These are phyloP conservation scores for Lotus japonicus DNA, from an alignment of 306 rosid genomes.

Conservation along the genomic window DNA sequence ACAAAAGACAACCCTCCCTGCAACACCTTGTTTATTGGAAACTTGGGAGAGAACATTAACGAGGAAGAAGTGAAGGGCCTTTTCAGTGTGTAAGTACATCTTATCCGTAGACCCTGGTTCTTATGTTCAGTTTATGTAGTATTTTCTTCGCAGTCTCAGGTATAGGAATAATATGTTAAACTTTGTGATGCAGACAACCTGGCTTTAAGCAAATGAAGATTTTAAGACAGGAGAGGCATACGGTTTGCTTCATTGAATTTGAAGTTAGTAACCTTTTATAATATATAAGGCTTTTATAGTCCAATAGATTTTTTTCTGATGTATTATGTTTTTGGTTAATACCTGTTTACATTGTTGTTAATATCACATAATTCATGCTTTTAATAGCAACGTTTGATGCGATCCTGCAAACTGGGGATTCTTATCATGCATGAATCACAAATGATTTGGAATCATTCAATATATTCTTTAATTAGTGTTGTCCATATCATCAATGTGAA, in stretches of 20 bases:
- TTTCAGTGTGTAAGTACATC: slow-evolving; percentile 68
- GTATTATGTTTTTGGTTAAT: neutral
- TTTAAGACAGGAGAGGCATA: slow-evolving; percentile 98
- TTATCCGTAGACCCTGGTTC: slow-evolving; percentile 13
- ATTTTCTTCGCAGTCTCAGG: slow-evolving; percentile 1
- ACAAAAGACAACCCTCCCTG: slow-evolving; percentile 99
- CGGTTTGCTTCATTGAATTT: slow-evolving; percentile 97
- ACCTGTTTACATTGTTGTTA: neutral
- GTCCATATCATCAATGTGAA: too few species aligned
- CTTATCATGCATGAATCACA: too few species aligned
- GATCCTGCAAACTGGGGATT: too few species aligned
- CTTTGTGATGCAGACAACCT: slow-evolving; percentile 66
- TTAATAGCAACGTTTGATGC: too few species aligned
- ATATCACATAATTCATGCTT: too few species aligned
- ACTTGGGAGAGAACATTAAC: slow-evolving; percentile 91
- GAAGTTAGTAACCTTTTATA: slow-evolving; percentile 56
- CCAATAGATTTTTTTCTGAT: neutral
- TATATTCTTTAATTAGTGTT: too few species aligned
- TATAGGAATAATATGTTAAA: neutral
- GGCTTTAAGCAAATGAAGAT: slow-evolving; percentile 99
- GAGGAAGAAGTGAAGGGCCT: slow-evolving; percentile 98
- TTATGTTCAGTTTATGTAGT: neutral
- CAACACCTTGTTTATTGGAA: slow-evolving; percentile 95
- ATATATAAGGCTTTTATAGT: slow-evolving; percentile 6
- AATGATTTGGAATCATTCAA: too few species aligned